Evolutionary conservation across 2,329 filamentous ascomycete species (phyloP).

Genomic region (Didymella sp.): DNA sequence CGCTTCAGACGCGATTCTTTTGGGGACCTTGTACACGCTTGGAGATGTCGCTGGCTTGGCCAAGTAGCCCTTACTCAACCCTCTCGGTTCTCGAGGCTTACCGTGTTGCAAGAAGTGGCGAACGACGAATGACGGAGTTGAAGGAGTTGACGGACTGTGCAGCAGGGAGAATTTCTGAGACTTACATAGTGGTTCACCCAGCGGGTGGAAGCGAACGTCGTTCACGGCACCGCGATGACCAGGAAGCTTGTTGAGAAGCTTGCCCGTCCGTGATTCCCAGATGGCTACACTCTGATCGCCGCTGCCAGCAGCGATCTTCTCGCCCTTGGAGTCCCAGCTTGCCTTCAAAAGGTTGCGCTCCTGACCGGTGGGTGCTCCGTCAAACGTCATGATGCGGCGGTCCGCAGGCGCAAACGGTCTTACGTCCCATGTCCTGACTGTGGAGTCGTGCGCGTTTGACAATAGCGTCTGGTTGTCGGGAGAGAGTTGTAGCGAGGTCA

Average conservation of each 20-base stretch:
- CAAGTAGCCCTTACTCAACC: not conserved
- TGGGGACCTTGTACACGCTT: not conserved
- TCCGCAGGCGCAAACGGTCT: constrained; percentile 91
- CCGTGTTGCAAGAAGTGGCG: not conserved
- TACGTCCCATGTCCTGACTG: constrained; percentile 94
- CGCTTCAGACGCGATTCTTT: constrained; percentile 1
- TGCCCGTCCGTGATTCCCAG: constrained; percentile 88
- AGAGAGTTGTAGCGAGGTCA: constrained; percentile 89
- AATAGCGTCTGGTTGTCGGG: constrained; percentile 89
- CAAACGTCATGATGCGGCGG: constrained; percentile 83
- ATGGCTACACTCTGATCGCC: constrained; percentile 90
- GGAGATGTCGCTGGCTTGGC: not conserved
- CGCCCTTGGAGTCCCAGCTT: constrained; percentile 87
- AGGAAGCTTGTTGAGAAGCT: constrained; percentile 91
- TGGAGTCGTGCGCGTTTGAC: constrained; percentile 93
- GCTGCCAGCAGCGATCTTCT: constrained; percentile 85
- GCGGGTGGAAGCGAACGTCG: constrained; percentile 87
- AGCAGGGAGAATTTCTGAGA: constrained; percentile 34
- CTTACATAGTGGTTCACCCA: constrained; percentile 86
- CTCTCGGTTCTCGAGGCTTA: not conserved
- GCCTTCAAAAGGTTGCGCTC: constrained; percentile 92
- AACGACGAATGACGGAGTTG: not conserved
- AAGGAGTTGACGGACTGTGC: not conserved
- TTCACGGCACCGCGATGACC: constrained; percentile 96
- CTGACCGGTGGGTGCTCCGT: constrained; percentile 84